phyloP scores from a whole-genome alignment of 495 filamentous ascomycete genomes.

The Hypoxylon intermedium region DNA sequence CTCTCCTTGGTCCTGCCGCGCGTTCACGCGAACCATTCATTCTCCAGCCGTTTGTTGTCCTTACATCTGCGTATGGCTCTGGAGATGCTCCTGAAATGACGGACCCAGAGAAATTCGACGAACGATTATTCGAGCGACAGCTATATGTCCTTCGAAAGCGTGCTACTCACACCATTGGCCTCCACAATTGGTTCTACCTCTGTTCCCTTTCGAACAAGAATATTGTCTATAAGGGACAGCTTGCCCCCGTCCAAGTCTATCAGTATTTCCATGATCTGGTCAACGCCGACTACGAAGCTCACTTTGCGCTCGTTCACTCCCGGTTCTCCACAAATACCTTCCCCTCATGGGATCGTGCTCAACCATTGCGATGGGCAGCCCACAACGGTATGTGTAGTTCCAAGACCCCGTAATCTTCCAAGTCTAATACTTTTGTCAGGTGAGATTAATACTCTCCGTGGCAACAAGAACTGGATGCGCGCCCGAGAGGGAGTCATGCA shows the following conservation, averaged over 20 bases:
- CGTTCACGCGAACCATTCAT: slow-evolving; percentile 93
- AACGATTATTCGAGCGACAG: slow-evolving; percentile 87
- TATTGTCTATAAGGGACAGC: slow-evolving; percentile 98
- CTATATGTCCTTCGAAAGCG: slow-evolving; percentile 95
- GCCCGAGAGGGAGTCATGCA: slow-evolving; percentile 95
- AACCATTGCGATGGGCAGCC: slow-evolving; percentile 95
- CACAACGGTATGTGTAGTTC: slow-evolving; percentile 78
- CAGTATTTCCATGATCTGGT: slow-evolving; percentile 98
- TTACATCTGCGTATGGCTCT: slow-evolving; percentile 82
- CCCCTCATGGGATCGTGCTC: slow-evolving; percentile 97
- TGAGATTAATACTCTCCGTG: slow-evolving; percentile 97
- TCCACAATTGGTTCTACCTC: slow-evolving; percentile 99
- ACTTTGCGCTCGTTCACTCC: slow-evolving; percentile 97
- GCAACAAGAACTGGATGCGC: slow-evolving; percentile 99
- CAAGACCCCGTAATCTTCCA: slow-evolving; percentile 7
- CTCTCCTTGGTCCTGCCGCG: slow-evolving; percentile 90
- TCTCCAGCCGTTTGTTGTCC: slow-evolving; percentile 93
- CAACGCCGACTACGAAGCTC: slow-evolving; percentile 95
- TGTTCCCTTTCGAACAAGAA: slow-evolving; percentile 98
- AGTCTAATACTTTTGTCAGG: slow-evolving; percentile 56
- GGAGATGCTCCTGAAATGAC: slow-evolving; percentile 82
- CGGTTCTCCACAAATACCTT: slow-evolving; percentile 99
- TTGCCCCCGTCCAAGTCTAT: slow-evolving; percentile 97
- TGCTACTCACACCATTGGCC: slow-evolving; percentile 89
- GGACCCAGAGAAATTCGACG: slow-evolving; percentile 82